Evolutionary conservation across 352 stramenopile genomes (phyloP).

Genomic region (Phytophthora sansomeana): DNA sequence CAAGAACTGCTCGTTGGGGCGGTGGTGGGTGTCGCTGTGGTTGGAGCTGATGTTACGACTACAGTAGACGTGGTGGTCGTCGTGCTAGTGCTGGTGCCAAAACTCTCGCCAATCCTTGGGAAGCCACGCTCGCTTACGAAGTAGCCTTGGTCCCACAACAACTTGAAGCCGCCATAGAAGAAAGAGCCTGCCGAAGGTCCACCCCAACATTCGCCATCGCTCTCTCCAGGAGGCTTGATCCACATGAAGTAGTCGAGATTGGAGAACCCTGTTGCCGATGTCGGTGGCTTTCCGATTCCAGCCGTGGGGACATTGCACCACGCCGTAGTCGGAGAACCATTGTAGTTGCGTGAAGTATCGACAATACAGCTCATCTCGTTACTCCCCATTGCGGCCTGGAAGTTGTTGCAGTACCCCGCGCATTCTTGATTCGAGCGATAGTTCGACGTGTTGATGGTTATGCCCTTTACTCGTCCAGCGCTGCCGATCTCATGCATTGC

Average conservation of each 20-base stretch:
- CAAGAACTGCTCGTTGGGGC: constrained; percentile 6
- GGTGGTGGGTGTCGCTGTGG: constrained; percentile 1
- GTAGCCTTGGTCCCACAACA: constrained; percentile 72
- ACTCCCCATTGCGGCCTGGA: constrained; percentile 55
- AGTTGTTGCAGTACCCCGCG: constrained; percentile 55
- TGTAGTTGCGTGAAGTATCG: constrained; percentile 77
- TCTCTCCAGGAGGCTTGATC: constrained; percentile 74
- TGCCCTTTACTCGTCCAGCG: constrained; percentile 57
- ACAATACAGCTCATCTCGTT: constrained; percentile 56
- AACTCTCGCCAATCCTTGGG: constrained; percentile 29
- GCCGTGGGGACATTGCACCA: constrained; percentile 77
- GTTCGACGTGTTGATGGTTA: constrained; percentile 84
- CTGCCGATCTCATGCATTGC: constrained; percentile 48
- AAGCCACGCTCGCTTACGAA: constrained; percentile 51
- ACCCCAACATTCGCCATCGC: constrained; percentile 59
- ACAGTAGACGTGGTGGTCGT: neutral
- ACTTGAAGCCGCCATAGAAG: constrained; percentile 56
- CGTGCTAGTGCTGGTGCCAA: neutral
- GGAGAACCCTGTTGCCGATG: constrained; percentile 49
- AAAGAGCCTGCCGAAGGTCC: constrained; percentile 59
- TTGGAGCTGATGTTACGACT: constrained; percentile 3
- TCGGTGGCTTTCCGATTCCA: constrained; percentile 62
- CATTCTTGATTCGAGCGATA: constrained; percentile 66
- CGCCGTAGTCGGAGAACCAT: constrained; percentile 44
- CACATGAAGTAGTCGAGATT: constrained; percentile 79